Evolutionary conservation across 1,284 basidiomycete genomes (phyloP).

Genomic region (Sporisorium reilianum): DNA sequence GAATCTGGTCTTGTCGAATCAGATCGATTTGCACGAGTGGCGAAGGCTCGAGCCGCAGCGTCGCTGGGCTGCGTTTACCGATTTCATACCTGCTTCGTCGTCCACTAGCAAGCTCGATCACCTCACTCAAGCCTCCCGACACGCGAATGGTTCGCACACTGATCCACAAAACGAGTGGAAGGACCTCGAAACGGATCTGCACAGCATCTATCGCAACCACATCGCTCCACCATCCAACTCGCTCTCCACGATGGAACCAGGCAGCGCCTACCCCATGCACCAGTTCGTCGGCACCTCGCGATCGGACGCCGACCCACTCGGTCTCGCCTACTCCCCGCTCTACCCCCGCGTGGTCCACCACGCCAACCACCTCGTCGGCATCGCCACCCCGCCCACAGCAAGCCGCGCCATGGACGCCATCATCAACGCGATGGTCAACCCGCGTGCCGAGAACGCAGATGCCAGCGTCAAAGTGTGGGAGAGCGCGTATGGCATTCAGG

Average conservation of each 20-base stretch:
- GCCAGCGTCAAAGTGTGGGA: constrained; percentile 22
- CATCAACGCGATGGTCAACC: constrained; percentile 8
- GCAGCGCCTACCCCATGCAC: constrained; percentile 25
- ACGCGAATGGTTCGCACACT: neutral
- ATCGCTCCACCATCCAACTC: constrained; percentile 8
- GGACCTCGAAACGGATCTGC: constrained; percentile 22
- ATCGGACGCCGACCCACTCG: constrained; percentile 19
- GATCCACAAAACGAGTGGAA: neutral
- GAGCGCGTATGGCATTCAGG: constrained; percentile 27
- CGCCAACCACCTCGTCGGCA: constrained; percentile 41
- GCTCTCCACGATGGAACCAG: constrained; percentile 2
- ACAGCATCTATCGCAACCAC: constrained; percentile 25
- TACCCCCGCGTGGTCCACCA: constrained; percentile 37
- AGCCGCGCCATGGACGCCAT: constrained; percentile 19
- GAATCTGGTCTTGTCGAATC: constrained; percentile 70
- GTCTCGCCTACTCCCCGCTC: constrained; percentile 22
- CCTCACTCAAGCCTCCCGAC: neutral
- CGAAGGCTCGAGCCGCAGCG: constrained; percentile 26
- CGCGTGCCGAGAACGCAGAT: constrained; percentile 2
- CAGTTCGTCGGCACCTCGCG: constrained; percentile 13
- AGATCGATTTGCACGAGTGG: constrained; percentile 45
- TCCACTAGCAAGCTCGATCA: constrained; percentile 7
- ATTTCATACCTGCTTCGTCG: constrained; percentile 21
- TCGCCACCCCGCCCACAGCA: constrained; percentile 13
- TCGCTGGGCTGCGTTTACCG: constrained; percentile 32